phyloP scores from a whole-genome alignment of 345 rosid genomes.

The Pelargonium nanum region DNA sequence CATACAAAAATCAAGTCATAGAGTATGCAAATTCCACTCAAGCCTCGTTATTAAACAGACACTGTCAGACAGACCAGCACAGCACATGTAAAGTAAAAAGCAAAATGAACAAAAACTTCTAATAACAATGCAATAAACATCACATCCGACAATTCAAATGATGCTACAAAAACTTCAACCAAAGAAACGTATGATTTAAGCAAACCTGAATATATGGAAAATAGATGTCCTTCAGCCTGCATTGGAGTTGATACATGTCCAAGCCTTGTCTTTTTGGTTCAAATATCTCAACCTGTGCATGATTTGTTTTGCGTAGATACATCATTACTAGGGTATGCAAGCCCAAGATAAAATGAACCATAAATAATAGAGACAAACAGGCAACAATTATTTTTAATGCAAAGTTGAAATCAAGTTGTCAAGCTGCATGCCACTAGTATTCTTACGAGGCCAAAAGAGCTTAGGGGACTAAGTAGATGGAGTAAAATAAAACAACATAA shows the following conservation, averaged over 20 bases:
- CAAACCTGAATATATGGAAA: slow-evolving; percentile 76
- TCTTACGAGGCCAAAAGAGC: background rate
- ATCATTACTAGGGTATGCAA: background rate
- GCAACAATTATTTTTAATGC: too few species aligned
- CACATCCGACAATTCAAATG: too few species aligned
- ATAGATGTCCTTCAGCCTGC: slow-evolving; percentile 75
- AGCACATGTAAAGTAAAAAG: background rate
- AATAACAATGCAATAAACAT: background rate
- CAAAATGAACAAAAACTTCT: background rate
- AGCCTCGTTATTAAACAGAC: too few species aligned
- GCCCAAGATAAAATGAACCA: background rate
- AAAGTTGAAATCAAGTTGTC: too few species aligned
- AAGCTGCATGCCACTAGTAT: background rate
- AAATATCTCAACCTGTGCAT: slow-evolving; percentile 58
- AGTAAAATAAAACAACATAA: too few species aligned
- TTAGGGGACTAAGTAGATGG: background rate
- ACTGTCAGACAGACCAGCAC: too few species aligned
- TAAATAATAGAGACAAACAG: too few species aligned
- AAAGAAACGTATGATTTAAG: background rate
- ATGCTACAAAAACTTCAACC: background rate
- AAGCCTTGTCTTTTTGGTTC: slow-evolving; percentile 30
- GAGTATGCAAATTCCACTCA: too few species aligned
- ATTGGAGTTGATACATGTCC: slow-evolving; percentile 35
- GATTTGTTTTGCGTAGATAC: slow-evolving; percentile 7
- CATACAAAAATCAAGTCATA: too few species aligned